Evolutionary conservation across 768 basidiomycete species (phyloP).

Genomic region (Hirschioporus abietinus): DNA sequence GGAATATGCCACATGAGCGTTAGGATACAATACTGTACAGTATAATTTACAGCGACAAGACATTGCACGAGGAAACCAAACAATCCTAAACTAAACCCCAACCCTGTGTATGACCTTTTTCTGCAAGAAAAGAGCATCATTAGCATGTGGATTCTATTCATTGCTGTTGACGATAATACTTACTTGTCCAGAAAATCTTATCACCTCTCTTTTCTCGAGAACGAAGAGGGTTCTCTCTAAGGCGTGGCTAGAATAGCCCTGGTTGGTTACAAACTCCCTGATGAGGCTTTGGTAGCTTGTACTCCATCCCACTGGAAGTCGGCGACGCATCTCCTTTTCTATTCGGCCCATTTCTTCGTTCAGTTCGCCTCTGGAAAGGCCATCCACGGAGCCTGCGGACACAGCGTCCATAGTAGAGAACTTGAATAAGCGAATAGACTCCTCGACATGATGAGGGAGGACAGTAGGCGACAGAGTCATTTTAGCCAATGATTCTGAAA

Average conservation of each 20-base stretch:
- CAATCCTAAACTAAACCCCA: conserved; percentile 16
- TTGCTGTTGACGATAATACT: conserved; percentile 6
- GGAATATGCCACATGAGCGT: neutral
- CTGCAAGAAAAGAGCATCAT: conserved; percentile 22
- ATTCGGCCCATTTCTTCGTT: conserved; percentile 92
- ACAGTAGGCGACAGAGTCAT: conserved; percentile 85
- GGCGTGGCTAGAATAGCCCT: conserved; percentile 86
- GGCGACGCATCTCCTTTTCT: conserved; percentile 76
- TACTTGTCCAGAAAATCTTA: conserved; percentile 78
- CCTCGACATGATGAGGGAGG: conserved; percentile 91
- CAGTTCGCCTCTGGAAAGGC: conserved; percentile 83
- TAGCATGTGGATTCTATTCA: conserved; percentile 10
- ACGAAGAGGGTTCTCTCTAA: conserved; percentile 88
- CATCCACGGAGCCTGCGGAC: conserved; percentile 88
- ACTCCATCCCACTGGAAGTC: conserved; percentile 92
- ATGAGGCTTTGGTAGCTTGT: conserved; percentile 93
- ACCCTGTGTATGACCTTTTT: conserved; percentile 54
- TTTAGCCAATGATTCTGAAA: conserved; percentile 95
- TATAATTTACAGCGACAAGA: neutral
- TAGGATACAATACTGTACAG: neutral
- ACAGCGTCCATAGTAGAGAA: conserved; percentile 99
- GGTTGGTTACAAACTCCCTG: conserved; percentile 88
- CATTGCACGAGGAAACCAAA: neutral
- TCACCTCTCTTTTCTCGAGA: conserved; percentile 92
- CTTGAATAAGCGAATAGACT: conserved; percentile 96